These are phyloP conservation scores for Diplodia intermedia DNA, from an alignment of 2,329 filamentous ascomycete species.

Conservation along the genomic window DNA sequence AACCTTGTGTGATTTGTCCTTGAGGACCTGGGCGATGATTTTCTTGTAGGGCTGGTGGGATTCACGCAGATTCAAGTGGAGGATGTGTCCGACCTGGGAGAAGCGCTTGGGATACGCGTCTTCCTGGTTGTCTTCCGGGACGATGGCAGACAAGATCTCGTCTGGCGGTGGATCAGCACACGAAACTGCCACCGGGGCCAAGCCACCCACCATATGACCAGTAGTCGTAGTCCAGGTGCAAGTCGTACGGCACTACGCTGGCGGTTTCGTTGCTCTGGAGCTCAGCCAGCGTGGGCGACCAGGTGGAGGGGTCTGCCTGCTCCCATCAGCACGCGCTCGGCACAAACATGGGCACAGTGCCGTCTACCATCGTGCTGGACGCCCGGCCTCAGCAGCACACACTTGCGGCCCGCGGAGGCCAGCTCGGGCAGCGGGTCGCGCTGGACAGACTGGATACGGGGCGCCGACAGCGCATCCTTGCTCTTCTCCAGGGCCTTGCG, in stretches of 20 bases:
- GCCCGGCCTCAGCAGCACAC: conserved; percentile 55
- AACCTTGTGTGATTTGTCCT: conserved; percentile 83
- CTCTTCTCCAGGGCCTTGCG: conserved; percentile 70
- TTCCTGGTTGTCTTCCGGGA: conserved; percentile 79
- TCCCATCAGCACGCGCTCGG: conserved; percentile 40
- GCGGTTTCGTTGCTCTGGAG: conserved; percentile 73
- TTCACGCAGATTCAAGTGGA: conserved; percentile 87
- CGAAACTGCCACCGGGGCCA: neutral
- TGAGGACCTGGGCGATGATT: conserved; percentile 81
- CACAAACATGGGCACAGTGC: neutral
- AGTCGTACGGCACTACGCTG: conserved; percentile 74
- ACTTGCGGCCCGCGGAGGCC: conserved; percentile 57
- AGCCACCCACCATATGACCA: conserved; percentile 75
- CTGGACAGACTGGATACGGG: conserved; percentile 62
- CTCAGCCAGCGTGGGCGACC: conserved; percentile 73
- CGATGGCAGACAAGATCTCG: conserved; percentile 81
- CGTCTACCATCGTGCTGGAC: conserved; percentile 47
- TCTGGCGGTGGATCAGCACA: conserved; percentile 54
- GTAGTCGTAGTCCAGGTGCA: conserved; percentile 81
- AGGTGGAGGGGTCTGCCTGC: conserved; percentile 71
- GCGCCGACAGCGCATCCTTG: conserved; percentile 69
- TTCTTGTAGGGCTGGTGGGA: conserved; percentile 85
- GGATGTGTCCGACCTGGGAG: conserved; percentile 85
- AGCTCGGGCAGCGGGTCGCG: conserved; percentile 38
- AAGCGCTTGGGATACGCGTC: conserved; percentile 86